Percentiles rank a stretch among this genome's conserved stretches.
Evolutionary conservation across 2,329 filamentous ascomycete genomes (phyloP).

Genomic region (Pochonia chlamydosporia): DNA sequence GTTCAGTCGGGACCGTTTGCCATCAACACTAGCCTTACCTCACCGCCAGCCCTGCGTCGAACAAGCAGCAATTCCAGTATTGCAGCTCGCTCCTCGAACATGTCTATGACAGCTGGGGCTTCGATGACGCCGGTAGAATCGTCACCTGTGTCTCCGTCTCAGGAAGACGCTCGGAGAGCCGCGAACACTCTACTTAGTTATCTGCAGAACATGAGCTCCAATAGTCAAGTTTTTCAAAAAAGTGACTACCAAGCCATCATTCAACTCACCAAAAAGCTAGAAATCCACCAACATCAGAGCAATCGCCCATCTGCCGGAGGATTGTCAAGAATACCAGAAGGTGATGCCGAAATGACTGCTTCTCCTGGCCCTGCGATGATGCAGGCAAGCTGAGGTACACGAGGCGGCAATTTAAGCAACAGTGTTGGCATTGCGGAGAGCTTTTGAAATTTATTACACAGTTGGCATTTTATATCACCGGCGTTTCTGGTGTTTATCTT

Average conservation of each 20-base stretch:
- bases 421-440: no score
- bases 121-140: constrained; percentile 37
- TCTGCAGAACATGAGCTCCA: constrained; percentile 63
- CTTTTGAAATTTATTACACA: no score
- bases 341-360: constrained; percentile 43
- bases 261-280: constrained; percentile 80
- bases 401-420: no score
- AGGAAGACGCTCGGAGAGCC: constrained; percentile 79
- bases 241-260: constrained; percentile 72
- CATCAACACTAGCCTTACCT: constrained; percentile 38
- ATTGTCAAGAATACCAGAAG: constrained; percentile 50
- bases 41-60: constrained; percentile 27
- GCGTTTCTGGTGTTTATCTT: no score
- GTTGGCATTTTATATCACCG: no score
- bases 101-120: constrained; percentile 12
- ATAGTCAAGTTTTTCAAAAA: constrained; percentile 61
- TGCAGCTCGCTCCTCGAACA: constrained; percentile 17
- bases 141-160: constrained; percentile 62
- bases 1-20: constrained; percentile 34
- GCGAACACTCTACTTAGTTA: constrained; percentile 78
- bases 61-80: constrained; percentile 31
- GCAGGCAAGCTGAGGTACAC: constrained; percentile 20
- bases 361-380: constrained; percentile 19
- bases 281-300: constrained; percentile 52
- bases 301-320: constrained; percentile 36